These are phyloP conservation scores for Meyerozyma smithsonii DNA, from an alignment of 1,139 yeast species.

Conservation along the genomic window DNA sequence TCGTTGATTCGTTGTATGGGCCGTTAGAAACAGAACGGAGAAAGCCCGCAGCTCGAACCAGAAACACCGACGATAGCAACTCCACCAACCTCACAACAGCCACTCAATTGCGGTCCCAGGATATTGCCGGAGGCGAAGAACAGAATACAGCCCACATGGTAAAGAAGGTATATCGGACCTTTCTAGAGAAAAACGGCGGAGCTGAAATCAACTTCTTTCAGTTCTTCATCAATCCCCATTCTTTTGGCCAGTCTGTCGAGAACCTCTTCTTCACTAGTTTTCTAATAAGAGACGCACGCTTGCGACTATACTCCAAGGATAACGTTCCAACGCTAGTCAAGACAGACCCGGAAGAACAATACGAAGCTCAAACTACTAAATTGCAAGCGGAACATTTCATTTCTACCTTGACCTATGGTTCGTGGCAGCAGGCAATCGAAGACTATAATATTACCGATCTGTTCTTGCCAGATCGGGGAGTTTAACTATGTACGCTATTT, in stretches of 20 bases:
- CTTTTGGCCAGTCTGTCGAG: slow-evolving; percentile 78
- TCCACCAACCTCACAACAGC: slow-evolving; percentile 45
- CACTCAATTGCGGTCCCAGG: slow-evolving; percentile 45
- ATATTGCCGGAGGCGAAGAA: slow-evolving; percentile 44
- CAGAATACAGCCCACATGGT: slow-evolving; percentile 62
- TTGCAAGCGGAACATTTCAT: slow-evolving; percentile 51
- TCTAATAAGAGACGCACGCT: slow-evolving; percentile 63
- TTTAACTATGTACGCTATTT: slow-evolving; percentile 5
- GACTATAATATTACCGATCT: slow-evolving; percentile 49
- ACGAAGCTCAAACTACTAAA: slow-evolving; percentile 15
- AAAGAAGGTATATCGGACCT: slow-evolving; percentile 38
- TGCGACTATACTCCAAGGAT: slow-evolving; percentile 42
- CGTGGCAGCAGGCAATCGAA: slow-evolving; percentile 56
- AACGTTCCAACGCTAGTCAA: slow-evolving; percentile 33
- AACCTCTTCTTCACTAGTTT: slow-evolving; percentile 81
- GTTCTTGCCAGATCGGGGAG: slow-evolving; percentile 42
- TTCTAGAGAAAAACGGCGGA: slow-evolving; percentile 25
- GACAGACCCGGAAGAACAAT: slow-evolving; percentile 14
- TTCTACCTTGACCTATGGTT: slow-evolving; percentile 59
- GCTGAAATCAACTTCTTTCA: slow-evolving; percentile 50
- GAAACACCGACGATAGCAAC: slow-evolving; percentile 41
- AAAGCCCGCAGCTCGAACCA: slow-evolving; percentile 28
- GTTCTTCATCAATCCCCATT: slow-evolving; percentile 68
- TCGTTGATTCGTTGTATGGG: slow-evolving; percentile 63
- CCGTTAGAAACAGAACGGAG: slow-evolving; percentile 65